Conservation (phyloP, 2,329 filamentous ascomycete species). For the Hypoxylon sp. region DNA sequence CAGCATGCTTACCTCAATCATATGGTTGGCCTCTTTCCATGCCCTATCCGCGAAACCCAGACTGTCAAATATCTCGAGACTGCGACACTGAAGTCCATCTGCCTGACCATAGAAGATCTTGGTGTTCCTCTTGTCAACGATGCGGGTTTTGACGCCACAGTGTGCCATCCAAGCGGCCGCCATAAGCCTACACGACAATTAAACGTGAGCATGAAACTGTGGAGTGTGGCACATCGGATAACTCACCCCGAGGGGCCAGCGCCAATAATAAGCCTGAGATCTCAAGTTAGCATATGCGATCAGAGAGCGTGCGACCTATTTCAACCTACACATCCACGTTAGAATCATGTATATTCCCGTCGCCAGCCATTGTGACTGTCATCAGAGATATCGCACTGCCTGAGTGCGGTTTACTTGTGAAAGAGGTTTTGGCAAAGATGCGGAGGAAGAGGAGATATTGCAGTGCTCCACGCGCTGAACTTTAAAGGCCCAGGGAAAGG, state of each 20-base stretch:
- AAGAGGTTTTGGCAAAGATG: too few species aligned
- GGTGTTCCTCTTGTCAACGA: slow-evolving; percentile 55
- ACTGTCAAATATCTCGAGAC: slow-evolving; percentile 75
- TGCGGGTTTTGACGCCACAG: slow-evolving; percentile 51
- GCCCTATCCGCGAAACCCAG: slow-evolving; percentile 72
- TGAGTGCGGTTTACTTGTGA: too few species aligned
- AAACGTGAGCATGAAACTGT: slow-evolving; percentile 1
- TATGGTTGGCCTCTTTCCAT: slow-evolving; percentile 73
- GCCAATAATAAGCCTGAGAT: slow-evolving; percentile 42
- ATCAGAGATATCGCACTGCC: too few species aligned
- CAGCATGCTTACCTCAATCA: slow-evolving; percentile 64
- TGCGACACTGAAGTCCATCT: slow-evolving; percentile 67
- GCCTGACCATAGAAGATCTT: slow-evolving; percentile 55
- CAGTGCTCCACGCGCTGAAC: neutral
- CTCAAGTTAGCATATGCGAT: slow-evolving; percentile 3
- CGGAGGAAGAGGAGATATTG: neutral
- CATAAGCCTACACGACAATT: slow-evolving; percentile 49
- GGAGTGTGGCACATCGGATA: neutral
- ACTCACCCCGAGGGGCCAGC: slow-evolving; percentile 46
- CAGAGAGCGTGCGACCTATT: neutral
- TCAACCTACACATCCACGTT: slow-evolving; percentile 39
- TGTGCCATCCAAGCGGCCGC: slow-evolving; percentile 54
- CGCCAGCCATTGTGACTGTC: slow-evolving; percentile 19
- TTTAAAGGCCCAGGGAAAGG: neutral
- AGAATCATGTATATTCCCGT: slow-evolving; percentile 25